Evolutionary conservation across 306 rosid genomes (phyloP), one percentile per base, ranked within the genome.

Genomic region (Astragalus glycyphyllos): DNA sequence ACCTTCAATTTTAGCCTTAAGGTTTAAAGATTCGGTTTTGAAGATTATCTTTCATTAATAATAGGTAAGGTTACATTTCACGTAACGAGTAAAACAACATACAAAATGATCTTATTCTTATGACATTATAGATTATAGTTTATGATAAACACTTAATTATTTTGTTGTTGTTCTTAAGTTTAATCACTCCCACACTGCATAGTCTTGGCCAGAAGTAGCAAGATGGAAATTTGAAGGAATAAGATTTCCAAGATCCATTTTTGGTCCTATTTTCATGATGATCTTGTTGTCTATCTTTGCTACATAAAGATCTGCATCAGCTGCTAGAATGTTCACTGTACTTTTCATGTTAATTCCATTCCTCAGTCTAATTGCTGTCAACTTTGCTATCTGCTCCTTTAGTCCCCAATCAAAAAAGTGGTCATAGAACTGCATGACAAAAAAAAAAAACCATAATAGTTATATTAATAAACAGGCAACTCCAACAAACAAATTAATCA

Each of bases 221-320:
- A 85, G 60, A 0, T 7, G 69, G 72, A 68, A 82, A 63, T 84
- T 81, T 7, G 84, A 45, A 32, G 97, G 97, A 78, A 86, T 48
- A 44, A 80, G 83, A 34, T 83, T 81, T 49, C 89, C 93, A 64
- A 85, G 74, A 20, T 77, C 85, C 75, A 14, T 5, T 59, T 77
- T 85, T 1, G 91, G 82, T 9, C 97, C 96, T 38, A 91, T 87
- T 85, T 91, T 91, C 81, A 85, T 78, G 0, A 91, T 76, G n/a
- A 91, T 75, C 82, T 81, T 89, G 53, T 75, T 42, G 54, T 87
- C 90, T 49, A 91, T 83, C 44, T 57, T 55, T 31, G 93, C 97
- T 34, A 89, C 68, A 71, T 89, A 91, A 4, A 87, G 65, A 51
- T 87, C 90, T 29, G 58, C 88, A 35, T 89, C 89, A 0, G 88